phyloP scores from a whole-genome alignment of 2,329 filamentous ascomycete species.

The Knoxdaviesia capensis region DNA sequence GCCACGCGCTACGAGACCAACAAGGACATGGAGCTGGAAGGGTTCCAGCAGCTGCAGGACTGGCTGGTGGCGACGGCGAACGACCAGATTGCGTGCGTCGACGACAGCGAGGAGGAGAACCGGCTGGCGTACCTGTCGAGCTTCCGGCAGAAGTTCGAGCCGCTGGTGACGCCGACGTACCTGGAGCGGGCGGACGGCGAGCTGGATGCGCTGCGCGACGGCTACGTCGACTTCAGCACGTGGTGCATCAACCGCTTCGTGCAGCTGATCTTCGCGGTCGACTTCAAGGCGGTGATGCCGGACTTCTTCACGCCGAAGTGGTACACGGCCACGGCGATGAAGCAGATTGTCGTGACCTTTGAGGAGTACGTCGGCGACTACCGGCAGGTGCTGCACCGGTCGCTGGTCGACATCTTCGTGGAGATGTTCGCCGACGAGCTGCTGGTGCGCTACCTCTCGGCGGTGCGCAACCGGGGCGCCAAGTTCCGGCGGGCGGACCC shows the following conservation, averaged over 20 bases:
- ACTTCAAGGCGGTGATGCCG: constrained; percentile 65
- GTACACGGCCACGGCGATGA: constrained; percentile 76
- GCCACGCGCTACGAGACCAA: constrained; percentile 47
- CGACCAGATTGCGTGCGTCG: constrained; percentile 95
- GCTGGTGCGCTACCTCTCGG: constrained; percentile 63
- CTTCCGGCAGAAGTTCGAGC: constrained; percentile 68
- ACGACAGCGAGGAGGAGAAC: constrained; percentile 62
- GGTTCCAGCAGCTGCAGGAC: constrained; percentile 69
- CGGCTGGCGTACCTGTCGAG: constrained; percentile 66
- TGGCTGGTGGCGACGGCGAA: constrained; percentile 96
- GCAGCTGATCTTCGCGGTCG: constrained; percentile 69
- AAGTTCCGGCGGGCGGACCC: constrained; percentile 76
- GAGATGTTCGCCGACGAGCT: constrained; percentile 88
- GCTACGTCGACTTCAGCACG: constrained; percentile 86
- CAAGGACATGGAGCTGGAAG: constrained; percentile 31
- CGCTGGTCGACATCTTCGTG: constrained; percentile 74
- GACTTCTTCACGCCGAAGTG: constrained; percentile 84
- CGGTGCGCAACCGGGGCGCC: constrained; percentile 73
- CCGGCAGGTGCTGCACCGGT: constrained; percentile 62
- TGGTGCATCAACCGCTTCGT: constrained; percentile 83
- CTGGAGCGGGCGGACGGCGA: constrained; percentile 55
- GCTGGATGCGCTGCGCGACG: constrained; percentile 58
- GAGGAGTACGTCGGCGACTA: constrained; percentile 91
- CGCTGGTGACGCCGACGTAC: constrained; percentile 63
- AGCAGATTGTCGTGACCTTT: constrained; percentile 84